These are phyloP conservation scores for Calonectria crousiana DNA, from an alignment of 2,329 filamentous ascomycete species.

Conservation along the genomic window DNA sequence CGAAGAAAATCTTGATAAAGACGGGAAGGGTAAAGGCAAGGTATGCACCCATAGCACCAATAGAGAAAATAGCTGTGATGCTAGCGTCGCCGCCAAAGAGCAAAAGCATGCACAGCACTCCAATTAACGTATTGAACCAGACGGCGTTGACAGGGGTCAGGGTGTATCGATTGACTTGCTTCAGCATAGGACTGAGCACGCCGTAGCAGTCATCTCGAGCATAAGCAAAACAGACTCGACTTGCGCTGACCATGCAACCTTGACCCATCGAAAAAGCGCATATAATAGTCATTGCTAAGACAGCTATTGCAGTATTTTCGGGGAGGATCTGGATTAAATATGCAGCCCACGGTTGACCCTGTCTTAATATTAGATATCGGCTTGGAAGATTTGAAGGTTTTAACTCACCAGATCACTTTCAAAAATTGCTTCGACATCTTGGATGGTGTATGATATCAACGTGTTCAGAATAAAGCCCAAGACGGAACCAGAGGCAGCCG, in stretches of 20 bases:
- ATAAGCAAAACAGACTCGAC: conserved; percentile 29
- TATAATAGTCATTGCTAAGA: conserved; percentile 23
- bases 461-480: conserved; percentile 24
- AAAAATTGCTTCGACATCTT: conserved; percentile 25
- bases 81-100: conserved; percentile 27
- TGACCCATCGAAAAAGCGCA: conserved; percentile 27
- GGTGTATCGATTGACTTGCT: conserved; percentile 22
- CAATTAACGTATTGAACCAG: conserved; percentile 29
- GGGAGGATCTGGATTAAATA: conserved; percentile 24
- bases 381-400: rapidly evolving
- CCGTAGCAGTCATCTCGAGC: conserved; percentile 28
- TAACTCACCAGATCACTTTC: conserved; percentile 23
- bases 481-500: conserved; percentile 20
- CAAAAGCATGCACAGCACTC: conserved; percentile 25
- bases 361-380: neutral
- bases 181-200: conserved; percentile 18
- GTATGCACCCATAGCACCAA: conserved; percentile 26
- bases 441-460: conserved; percentile 24
- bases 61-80: conserved; percentile 27
- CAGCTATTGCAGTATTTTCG: conserved; percentile 16
- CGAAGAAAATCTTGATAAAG: conserved; percentile 28
- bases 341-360: conserved; percentile 29
- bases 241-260: conserved; percentile 25
- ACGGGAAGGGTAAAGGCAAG: conserved; percentile 26
- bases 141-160: conserved; percentile 25